Conservation (phyloP, 1,139 yeast genomes). For the Yamadazyma atlantica region DNA sequence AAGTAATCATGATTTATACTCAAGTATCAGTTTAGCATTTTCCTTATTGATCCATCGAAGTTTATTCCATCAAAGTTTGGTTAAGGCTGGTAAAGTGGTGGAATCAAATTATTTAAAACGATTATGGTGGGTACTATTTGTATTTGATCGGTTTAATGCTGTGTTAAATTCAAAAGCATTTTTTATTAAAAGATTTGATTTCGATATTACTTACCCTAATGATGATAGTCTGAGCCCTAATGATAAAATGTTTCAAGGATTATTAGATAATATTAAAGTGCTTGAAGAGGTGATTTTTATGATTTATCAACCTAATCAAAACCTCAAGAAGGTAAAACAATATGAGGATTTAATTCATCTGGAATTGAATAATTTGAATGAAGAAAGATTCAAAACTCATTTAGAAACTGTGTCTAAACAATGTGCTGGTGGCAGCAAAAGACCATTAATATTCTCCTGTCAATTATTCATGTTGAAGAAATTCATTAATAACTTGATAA, state of each 20-base stretch:
- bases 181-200: slow-evolving; percentile 16
- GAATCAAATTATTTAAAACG: slow-evolving; percentile 23
- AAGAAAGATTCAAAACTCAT: neutral
- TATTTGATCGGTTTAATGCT: slow-evolving; percentile 36
- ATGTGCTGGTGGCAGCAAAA: neutral
- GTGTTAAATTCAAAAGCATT: slow-evolving; percentile 15
- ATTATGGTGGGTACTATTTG: slow-evolving; percentile 38
- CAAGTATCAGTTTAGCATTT: slow-evolving; percentile 30
- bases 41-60: slow-evolving; percentile 36
- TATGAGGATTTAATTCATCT: slow-evolving; percentile 1
- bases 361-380: slow-evolving; percentile 1
- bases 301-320: slow-evolving; percentile 12
- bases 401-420: neutral
- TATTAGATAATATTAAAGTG: slow-evolving; percentile 3
- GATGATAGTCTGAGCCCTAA: slow-evolving; percentile 3
- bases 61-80: slow-evolving; percentile 10
- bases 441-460: neutral
- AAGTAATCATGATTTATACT: slow-evolving; percentile 34
- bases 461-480: slow-evolving; percentile 1
- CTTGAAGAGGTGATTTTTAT: slow-evolving; percentile 9
- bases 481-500: slow-evolving; percentile 1
- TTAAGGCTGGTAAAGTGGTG: slow-evolving; percentile 13
- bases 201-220: slow-evolving; percentile 9
- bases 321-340: slow-evolving; percentile 1
- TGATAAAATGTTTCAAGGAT: slow-evolving; percentile 5